Evolutionary conservation across 225 moss, liverwort and hornwort genomes (phyloP), one percentile per base, ranked within the genome.

Genomic region (Anthoceros angustus): DNA sequence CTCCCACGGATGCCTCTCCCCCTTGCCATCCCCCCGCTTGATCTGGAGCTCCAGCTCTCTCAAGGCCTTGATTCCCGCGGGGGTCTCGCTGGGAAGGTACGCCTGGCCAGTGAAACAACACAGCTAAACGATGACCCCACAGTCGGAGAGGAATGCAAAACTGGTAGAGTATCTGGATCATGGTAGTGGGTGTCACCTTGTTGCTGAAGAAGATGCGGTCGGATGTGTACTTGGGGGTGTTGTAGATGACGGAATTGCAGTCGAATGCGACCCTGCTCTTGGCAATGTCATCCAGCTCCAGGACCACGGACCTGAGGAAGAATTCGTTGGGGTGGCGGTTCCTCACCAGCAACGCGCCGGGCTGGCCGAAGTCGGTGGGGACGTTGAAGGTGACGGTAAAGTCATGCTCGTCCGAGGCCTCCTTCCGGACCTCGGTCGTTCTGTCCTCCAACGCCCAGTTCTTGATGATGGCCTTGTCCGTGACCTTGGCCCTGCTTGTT

Each of bases 151-250:
- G n/a, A n/a, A n/a, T n/a, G n/a, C n/a, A n/a, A n/a, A n/a, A n/a
- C n/a, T n/a, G n/a, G 8, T 42, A 67, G 39, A 42, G 41, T 8
- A 67, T 10, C 42, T 65, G 20, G 25, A 45, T 14, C 43, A 16
- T 12, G 16, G 8, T 39, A 5, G 20, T 20, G 23, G 15, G 8
- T 16, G 42, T 7, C 69, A 83, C 86, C 86, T 87, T 70, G 72
- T 93, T 93, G 73, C 76, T 90, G 71, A 93, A 93, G 71, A 90
- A 84, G 5, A 93, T 75, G 63, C 90, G 85, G 0, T 75, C 80
- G 16, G 15, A 49, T 6, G 67, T 73, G 26, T 77, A 61, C 55
- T 39, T 43, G 21, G 77, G 71, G 55, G 76, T 50, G 49, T 14
- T 79, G 42, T 75, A 84, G 16, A 94, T 78, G 90, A 90, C 89